These are phyloP conservation scores for Cenchrus fungigraminus DNA, from an alignment of 176 grass and related monocot genomes.

Conservation along the genomic window DNA sequence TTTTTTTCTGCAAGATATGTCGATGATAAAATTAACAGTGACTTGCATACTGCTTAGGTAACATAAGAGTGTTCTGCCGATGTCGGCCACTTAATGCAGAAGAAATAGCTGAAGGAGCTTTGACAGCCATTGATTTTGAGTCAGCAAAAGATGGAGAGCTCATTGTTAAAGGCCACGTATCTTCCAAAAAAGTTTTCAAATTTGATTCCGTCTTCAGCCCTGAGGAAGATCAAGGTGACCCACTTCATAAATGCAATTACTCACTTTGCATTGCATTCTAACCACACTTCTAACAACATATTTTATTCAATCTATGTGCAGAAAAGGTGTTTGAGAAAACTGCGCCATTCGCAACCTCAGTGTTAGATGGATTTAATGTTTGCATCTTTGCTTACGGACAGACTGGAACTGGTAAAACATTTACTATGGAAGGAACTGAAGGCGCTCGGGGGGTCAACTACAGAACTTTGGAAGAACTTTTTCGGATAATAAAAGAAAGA, in stretches of 20 bases:
- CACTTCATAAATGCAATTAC: background rate
- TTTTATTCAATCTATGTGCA: constrained; percentile 34
- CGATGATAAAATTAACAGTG: constrained; percentile 3
- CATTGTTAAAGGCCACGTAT: constrained; percentile 84
- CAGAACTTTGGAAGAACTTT: constrained; percentile 83
- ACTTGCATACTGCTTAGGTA: constrained; percentile 51
- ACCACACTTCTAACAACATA: constrained; percentile 18
- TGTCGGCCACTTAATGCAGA: constrained; percentile 86
- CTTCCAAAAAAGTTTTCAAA: constrained; percentile 83
- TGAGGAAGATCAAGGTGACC: constrained; percentile 87
- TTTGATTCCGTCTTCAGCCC: constrained; percentile 88
- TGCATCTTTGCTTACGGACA: constrained; percentile 98
- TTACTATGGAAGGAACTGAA: constrained; percentile 93
- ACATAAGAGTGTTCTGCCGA: constrained; percentile 93
- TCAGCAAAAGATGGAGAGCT: constrained; percentile 89
- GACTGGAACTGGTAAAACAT: constrained; percentile 95
- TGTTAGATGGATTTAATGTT: constrained; percentile 94
- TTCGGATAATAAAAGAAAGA: constrained; percentile 83
- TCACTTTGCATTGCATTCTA: background rate
- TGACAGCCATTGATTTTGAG: constrained; percentile 73
- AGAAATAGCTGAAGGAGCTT: constrained; percentile 75
- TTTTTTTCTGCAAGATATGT: constrained; percentile 3
- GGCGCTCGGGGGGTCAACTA: constrained; percentile 90
- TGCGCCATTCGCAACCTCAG: constrained; percentile 78
- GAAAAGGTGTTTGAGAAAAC: constrained; percentile 87